Evolutionary conservation across 2,329 filamentous ascomycete genomes (phyloP), one percentile per base, ranked within the genome.

Genomic region (Beauveria sp.): DNA sequence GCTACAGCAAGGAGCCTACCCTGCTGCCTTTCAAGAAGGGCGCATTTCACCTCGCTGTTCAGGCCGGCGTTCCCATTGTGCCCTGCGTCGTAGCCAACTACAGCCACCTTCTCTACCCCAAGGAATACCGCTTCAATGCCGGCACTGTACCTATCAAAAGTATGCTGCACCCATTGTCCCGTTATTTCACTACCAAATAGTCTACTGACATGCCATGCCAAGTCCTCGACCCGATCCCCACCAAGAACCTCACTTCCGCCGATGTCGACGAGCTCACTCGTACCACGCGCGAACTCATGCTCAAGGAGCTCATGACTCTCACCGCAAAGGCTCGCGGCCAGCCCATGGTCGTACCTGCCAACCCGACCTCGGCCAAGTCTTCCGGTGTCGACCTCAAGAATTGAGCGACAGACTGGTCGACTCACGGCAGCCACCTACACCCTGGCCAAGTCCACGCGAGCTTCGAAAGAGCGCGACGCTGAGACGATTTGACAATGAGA

Each of bases 1-100:
- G 90, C 73, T 96, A 98, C 77, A 83, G 89, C 62, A 85, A 88
- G 68, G 87, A 93, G 60, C 90, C 95, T 1, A 84, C 83, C 63
- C 77, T 99, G 69, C 80, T 98, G 60, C 90, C 92, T n/a, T 99
- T 98, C 82, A 99, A 99, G 79, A 99, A 99, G 80, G 95, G 95
- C 63, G 95, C 93, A 52, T 99, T 99, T 76, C 93, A 99, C 74
- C 83, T 99, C 40, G 95, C 95, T 51, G 85, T 99, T 22, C 90
- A 98, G 80, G 93, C 93, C 2, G 89, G 91, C 66, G 95, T 97
- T 6, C 93, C 93, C 28, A 90, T 99, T 69, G 88, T 99, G 3
- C 95, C 95, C 0, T 83, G 96, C 42, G 88, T 92, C 52, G 84
- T 86, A 34, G 89, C 89, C 72, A 93, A 92, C 76, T 93, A 93